Percentiles rank a stretch among this genome's conserved stretches.
Conservation (phyloP, 345 rosid genomes). For the Populus tremula region DNA sequence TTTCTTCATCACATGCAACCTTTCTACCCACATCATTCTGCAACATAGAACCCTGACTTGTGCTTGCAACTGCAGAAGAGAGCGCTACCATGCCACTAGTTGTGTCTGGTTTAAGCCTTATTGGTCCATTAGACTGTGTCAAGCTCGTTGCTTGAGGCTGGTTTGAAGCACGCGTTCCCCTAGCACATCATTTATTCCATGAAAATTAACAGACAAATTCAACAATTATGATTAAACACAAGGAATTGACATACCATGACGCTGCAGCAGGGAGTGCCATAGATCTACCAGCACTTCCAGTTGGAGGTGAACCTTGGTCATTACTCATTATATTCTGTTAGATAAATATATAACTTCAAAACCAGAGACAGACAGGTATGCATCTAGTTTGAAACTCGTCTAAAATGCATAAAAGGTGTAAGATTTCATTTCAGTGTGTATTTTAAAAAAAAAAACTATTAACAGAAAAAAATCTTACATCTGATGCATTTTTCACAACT, state of each 20-base stretch:
- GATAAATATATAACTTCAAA: constrained; percentile 12
- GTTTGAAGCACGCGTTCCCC: constrained; percentile 62
- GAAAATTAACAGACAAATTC: constrained; percentile 8
- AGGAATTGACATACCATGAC: constrained; percentile 55
- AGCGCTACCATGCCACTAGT: constrained; percentile 30
- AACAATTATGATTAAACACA: background rate
- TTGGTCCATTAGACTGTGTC: constrained; percentile 49
- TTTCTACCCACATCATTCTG: constrained; percentile 20
- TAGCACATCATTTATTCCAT: constrained; percentile 21
- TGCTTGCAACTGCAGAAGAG: constrained; percentile 43
- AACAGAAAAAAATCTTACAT: constrained; percentile 43
- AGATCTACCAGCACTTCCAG: constrained; percentile 55
- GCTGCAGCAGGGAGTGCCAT: constrained; percentile 81
- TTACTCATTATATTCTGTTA: constrained; percentile 40
- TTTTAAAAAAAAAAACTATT: background rate
- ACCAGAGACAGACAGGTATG: background rate
- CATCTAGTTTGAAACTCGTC: background rate
- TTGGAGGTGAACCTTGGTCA: constrained; percentile 55
- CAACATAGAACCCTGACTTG: constrained; percentile 29
- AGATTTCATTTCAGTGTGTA: background rate
- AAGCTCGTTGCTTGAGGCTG: constrained; percentile 38
- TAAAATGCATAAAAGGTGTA: background rate
- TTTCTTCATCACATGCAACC: constrained; percentile 23
- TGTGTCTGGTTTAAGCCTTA: constrained; percentile 47
- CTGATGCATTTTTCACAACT: constrained; percentile 41